phyloP scores from a whole-genome alignment of 169 alveolate genomes.

The Fabrea salina region DNA sequence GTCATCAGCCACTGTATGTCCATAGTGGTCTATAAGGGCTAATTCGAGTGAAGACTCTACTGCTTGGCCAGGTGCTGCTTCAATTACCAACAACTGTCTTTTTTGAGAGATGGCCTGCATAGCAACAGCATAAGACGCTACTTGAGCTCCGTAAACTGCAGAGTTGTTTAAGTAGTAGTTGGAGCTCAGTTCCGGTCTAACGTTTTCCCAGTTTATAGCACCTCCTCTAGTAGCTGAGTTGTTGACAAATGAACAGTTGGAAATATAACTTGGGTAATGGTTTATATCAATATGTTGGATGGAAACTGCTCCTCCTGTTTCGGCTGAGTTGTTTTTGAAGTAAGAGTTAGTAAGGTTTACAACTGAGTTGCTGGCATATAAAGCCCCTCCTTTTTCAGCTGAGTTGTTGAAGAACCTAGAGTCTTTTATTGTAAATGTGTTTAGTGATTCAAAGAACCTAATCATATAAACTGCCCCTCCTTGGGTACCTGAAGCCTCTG shows the following conservation, averaged over 20 bases:
- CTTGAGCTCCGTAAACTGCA: neutral
- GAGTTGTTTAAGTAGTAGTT: neutral
- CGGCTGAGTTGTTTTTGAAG: neutral
- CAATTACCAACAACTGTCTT: neutral
- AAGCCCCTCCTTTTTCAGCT: neutral
- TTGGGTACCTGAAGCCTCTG: too few relatives aligned
- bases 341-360: neutral
- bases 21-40: neutral
- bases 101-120: neutral
- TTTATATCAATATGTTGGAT: neutral
- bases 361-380: neutral
- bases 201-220: conserved; percentile 3
- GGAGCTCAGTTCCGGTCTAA: neutral
- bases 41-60: neutral
- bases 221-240: conserved; percentile 6
- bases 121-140: neutral
- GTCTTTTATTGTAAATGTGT: neutral
- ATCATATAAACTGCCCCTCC: too few relatives aligned
- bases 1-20: neutral
- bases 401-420: neutral
- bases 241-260: too few relatives aligned
- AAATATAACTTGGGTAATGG: neutral
- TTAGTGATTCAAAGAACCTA: too few relatives aligned
- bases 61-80: neutral
- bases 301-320: conserved; percentile 2